phyloP scores from a whole-genome alignment of 805 yeast genomes.

The Kregervanrija pseudodelftensis region DNA sequence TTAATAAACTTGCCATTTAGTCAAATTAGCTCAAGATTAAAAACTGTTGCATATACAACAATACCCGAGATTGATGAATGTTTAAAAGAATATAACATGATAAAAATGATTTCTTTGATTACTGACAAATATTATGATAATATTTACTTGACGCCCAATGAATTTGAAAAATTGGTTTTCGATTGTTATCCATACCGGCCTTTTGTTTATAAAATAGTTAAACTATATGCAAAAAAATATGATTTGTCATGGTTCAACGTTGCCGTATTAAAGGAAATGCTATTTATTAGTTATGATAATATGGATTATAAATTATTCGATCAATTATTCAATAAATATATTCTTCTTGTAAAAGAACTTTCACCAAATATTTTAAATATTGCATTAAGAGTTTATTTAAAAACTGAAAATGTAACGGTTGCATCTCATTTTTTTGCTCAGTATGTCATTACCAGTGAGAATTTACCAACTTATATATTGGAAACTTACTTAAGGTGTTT shows the following conservation, averaged over 20 bases:
- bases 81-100: conserved; percentile 3
- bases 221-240: conserved; percentile 12
- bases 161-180: conserved; percentile 19
- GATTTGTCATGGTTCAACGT: conserved; percentile 12
- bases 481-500: conserved; percentile 18
- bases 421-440: conserved; percentile 25
- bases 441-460: conserved; percentile 17
- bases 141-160: conserved; percentile 14
- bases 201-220: conserved; percentile 14
- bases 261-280: conserved; percentile 11
- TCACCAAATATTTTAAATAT: conserved; percentile 12
- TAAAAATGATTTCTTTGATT: conserved; percentile 6
- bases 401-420: conserved; percentile 19
- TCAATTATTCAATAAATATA: conserved; percentile 14
- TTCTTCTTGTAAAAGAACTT: conserved; percentile 7
- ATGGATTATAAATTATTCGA: conserved; percentile 20
- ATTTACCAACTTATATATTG: conserved; percentile 13
- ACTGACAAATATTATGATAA: conserved; percentile 3
- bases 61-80: conserved; percentile 4
- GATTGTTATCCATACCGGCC: conserved; percentile 9
- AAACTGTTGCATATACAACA: neutral
- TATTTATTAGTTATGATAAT: conserved; percentile 14
- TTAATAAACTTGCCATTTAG: neutral
- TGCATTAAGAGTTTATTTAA: conserved; percentile 21
- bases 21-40: neutral